Conservation (phyloP, 1,284 basidiomycete genomes). For the Papiliotrema fonsecae region DNA sequence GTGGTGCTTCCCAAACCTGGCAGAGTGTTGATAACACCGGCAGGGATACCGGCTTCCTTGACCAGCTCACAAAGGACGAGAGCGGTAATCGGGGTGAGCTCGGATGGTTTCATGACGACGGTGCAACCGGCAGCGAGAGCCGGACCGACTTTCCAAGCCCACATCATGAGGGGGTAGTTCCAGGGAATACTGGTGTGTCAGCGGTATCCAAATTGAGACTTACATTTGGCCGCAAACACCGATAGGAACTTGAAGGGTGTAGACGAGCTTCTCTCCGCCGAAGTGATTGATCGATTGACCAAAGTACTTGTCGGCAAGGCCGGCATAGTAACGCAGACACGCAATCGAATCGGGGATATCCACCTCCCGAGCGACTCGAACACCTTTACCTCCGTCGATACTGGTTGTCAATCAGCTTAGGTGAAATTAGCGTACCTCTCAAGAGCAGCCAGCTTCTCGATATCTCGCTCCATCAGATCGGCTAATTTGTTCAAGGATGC, state of each 20-base stretch:
- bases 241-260: slow-evolving; percentile 87
- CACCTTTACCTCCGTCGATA: slow-evolving; percentile 79
- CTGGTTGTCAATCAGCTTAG: slow-evolving; percentile 57
- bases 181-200: slow-evolving; percentile 65
- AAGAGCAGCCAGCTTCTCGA: slow-evolving; percentile 63
- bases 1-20: slow-evolving; percentile 76
- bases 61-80: slow-evolving; percentile 54
- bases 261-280: slow-evolving; percentile 64
- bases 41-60: slow-evolving; percentile 64
- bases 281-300: slow-evolving; percentile 49
- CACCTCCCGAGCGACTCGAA: slow-evolving; percentile 74
- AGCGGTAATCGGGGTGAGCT: slow-evolving; percentile 84
- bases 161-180: slow-evolving; percentile 92
- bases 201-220: slow-evolving; percentile 22
- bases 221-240: slow-evolving; percentile 89
- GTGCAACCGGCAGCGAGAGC: slow-evolving; percentile 65
- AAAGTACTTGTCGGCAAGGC: slow-evolving; percentile 61
- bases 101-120: slow-evolving; percentile 64
- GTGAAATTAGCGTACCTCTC: slow-evolving; percentile 51
- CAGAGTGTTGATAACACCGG: slow-evolving; percentile 84
- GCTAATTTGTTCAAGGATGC: slow-evolving; percentile 77
- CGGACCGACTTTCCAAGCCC: slow-evolving; percentile 87
- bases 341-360: slow-evolving; percentile 79
- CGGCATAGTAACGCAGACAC: slow-evolving; percentile 73
- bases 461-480: slow-evolving; percentile 83